Evolutionary conservation across 2,329 filamentous ascomycete genomes (phyloP).

Genomic region (Bimuria novae-zelandiae): DNA sequence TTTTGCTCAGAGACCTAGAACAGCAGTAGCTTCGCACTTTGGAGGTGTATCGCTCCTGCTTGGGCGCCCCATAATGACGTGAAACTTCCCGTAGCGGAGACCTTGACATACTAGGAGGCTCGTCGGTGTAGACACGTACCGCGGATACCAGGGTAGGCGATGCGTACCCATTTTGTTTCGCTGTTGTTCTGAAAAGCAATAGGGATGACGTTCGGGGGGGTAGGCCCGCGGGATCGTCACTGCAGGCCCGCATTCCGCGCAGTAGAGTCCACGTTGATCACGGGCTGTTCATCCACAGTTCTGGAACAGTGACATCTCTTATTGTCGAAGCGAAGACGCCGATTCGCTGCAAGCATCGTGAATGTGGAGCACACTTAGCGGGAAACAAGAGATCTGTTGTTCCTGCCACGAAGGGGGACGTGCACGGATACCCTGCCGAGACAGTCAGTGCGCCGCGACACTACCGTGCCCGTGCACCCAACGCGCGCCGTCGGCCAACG

Average conservation of each 20-base stretch:
- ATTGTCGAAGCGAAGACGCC: neutral
- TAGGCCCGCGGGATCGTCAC: neutral
- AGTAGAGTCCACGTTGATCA: neutral
- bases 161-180: no score
- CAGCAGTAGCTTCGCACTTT: neutral
- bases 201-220: neutral
- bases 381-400: neutral
- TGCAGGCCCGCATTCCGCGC: slow-evolving; percentile 2
- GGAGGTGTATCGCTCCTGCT: neutral
- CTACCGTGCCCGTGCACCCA: no score
- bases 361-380: no score
- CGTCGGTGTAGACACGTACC: neutral
- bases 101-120: neutral
- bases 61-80: neutral
- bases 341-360: neutral
- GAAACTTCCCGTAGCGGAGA: neutral
- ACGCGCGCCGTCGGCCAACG: no score
- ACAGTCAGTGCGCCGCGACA: no score
- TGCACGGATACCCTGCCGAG: no score
- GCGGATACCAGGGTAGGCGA: neutral
- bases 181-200: no score
- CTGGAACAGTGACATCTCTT: neutral
- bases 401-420: no score
- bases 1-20: neutral
- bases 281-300: neutral